A percentile compares a stretch with the other conserved stretches of the same genome.
Conservation (phyloP, 306 rosid species). For the Lotus japonicus region DNA sequence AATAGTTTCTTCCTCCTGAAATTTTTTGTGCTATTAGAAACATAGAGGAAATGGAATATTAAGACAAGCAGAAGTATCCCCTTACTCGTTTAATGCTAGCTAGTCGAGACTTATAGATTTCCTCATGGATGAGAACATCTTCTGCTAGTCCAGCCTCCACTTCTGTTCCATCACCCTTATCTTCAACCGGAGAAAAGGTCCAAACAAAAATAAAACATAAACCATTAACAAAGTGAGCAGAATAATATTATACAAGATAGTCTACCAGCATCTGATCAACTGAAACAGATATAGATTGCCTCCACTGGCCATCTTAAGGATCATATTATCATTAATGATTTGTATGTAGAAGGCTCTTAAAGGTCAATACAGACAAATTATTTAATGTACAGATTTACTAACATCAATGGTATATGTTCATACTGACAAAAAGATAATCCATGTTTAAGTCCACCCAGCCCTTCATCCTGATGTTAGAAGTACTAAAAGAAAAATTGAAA, state of each 20-base stretch:
- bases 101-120: constrained; percentile 82
- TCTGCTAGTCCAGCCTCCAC: constrained; percentile 67
- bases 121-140: constrained; percentile 77
- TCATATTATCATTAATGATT: neutral
- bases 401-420: neutral
- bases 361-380: neutral
- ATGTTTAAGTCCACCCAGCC: neutral
- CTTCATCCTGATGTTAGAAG: neutral
- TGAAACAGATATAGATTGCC: constrained; percentile 9
- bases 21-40: constrained; percentile 19
- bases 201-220: constrained; percentile 1
- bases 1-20: constrained; percentile 82
- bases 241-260: constrained; percentile 6
- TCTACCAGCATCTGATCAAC: neutral
- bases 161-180: constrained; percentile 74
- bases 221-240: constrained; percentile 3
- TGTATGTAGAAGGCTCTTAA: neutral
- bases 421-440: neutral
- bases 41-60: constrained; percentile 11
- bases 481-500: constrained; percentile 12
- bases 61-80: neutral
- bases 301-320: constrained; percentile 9
- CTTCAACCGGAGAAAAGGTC: constrained; percentile 32
- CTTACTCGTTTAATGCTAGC: constrained; percentile 95
- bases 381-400: neutral